Evolutionary conservation across 2,329 filamentous ascomycete genomes (phyloP), one percentile per base, ranked within the genome.

Genomic region (Dendryphion nanum): DNA sequence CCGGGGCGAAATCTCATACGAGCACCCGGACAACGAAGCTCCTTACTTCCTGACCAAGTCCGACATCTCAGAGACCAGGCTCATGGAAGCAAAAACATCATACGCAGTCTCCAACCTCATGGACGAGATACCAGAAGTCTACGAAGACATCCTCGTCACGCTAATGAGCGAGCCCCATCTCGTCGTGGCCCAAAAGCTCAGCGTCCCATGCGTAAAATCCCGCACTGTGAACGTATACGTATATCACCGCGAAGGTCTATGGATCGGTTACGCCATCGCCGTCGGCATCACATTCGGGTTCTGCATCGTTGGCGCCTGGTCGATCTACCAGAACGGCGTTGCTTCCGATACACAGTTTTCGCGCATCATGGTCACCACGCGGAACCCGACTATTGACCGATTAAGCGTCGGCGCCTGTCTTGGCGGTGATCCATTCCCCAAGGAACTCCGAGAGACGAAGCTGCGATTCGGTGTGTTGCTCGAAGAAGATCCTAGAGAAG

Each of bases 371-470:
- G 63, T 59, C 7, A 67, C 64, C 1, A 65, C 63, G 20, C 28
- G 64, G 8, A 67, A 66, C 33, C 59, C 63, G 3, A 67, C 62
- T n/a, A 48, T 67, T 0, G 63, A 66, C 38, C 48, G 57, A 13
- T 35, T 67, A 18, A 59, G 53, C 65, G 55, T 72, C 30, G 57
- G 65, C 4, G 57, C 64, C 3, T 69, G 66, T 47, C 47, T 70
- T 2, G 66, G 66, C 3, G 63, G 64, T 5, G 64, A 69, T 37
- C 66, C 67, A 1, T 68, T 69, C 24, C 65, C 66, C 1, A 59
- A 58, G 39, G 66, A 67, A 29, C 41, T 69, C 8, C 57, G 50
- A 15, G 39, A 57, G 40, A 66, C 61, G 13, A 65, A 67, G 35
- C 37, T 69, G 23, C 47, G 61, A 18, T 69, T 69, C 38, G 67